Conservation (phyloP, 768 basidiomycete genomes). For the Mrakia blollopis region DNA sequence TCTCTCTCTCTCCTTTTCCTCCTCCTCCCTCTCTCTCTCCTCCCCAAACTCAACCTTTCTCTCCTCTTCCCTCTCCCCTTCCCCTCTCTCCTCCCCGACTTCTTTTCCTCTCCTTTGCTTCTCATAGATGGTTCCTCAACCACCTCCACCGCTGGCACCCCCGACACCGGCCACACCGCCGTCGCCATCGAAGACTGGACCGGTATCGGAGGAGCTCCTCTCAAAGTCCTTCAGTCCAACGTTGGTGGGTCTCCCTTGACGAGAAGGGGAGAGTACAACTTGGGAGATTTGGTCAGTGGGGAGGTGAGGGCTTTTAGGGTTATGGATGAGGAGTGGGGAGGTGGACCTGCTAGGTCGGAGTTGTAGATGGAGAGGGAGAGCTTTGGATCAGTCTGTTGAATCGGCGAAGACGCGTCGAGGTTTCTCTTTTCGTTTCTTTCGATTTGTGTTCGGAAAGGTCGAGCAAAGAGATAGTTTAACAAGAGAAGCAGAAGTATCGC, state of each 20-base stretch:
- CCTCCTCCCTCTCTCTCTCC: background rate
- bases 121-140: background rate
- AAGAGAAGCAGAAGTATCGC: too few species aligned
- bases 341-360: background rate
- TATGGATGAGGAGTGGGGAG: constrained; percentile 13
- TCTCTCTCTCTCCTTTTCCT: background rate
- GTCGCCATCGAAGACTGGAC: constrained; percentile 14
- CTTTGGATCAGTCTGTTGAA: too few species aligned
- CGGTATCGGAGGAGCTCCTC: background rate
- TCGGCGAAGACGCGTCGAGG: too few species aligned
- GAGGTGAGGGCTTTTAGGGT: constrained; percentile 21
- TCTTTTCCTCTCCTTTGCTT: background rate
- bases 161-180: constrained; percentile 5
- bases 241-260: constrained; percentile 1
- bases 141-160: constrained; percentile 2
- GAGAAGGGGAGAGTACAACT: constrained; percentile 1
- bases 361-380: background rate
- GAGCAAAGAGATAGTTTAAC: too few species aligned
- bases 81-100: background rate
- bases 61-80: background rate
- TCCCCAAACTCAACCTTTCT: background rate
- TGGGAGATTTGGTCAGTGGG: constrained; percentile 12
- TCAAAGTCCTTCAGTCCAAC: constrained; percentile 16
- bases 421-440: too few species aligned
- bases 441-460: too few species aligned